phyloP scores from a whole-genome alignment of 2,329 filamentous ascomycete species.

The Clarireedia paspali region DNA sequence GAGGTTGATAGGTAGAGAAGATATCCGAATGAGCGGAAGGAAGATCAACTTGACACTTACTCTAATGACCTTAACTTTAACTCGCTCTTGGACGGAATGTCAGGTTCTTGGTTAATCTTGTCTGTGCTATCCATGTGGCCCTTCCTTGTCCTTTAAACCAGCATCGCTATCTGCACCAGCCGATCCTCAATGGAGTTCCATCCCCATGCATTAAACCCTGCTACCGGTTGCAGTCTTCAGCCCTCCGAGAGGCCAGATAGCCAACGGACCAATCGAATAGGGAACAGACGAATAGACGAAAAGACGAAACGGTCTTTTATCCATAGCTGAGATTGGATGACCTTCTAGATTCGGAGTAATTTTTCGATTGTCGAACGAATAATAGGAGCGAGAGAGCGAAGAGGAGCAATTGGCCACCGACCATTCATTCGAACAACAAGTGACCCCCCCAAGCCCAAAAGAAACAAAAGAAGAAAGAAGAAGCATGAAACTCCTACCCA shows the following conservation, averaged over 20 bases:
- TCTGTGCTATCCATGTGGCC: conserved; percentile 7
- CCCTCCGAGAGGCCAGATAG: conserved; percentile 6
- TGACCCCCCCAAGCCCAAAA: too few species aligned
- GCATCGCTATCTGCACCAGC: conserved; percentile 1
- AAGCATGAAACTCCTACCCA: neutral
- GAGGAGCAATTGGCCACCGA: neutral
- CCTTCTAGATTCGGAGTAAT: neutral
- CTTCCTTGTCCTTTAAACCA: neutral
- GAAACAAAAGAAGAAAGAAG: neutral
- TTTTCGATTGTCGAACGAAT: neutral
- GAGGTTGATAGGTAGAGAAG: too few species aligned
- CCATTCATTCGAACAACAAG: too few species aligned
- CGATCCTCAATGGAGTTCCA: conserved; percentile 5
- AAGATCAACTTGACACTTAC: neutral
- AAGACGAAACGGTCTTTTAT: conserved; percentile 9
- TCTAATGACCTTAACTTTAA: neutral
- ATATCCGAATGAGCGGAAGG: neutral
- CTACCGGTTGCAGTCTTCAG: conserved; percentile 7
- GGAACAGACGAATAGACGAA: neutral
- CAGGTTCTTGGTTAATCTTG: neutral
- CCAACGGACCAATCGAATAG: neutral
- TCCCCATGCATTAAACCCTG: conserved; percentile 4
- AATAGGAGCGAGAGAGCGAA: too few species aligned
- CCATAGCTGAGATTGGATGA: conserved; percentile 9
- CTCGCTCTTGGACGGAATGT: neutral